Conservation (phyloP, 306 rosid species). For the barrel medic (Medicago truncatula) region MtrunA17r5.0-ANR NC_053044.1:53530001-53530500, state of each 20-base stretch:
- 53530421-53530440: too few species aligned
- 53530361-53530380: background rate
- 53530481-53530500: background rate
- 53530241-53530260: background rate
- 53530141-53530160: background rate
- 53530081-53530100: constrained; percentile 1
- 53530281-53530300: background rate
- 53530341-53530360: background rate
- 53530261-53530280: background rate
- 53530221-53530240: background rate
- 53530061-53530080: constrained; percentile 5
- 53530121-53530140: background rate
- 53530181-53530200: constrained; percentile 5
- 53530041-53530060: background rate
- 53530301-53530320: too few species aligned
- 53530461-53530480: background rate
- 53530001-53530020: constrained; percentile 26
- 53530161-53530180: background rate
- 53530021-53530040: constrained; percentile 12
- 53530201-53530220: background rate
- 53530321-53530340: background rate
- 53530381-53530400: background rate
- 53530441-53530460: background rate
- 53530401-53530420: background rate
- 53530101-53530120: background rate